Evolutionary conservation across 441 rosid species (phyloP).

Genomic region (Croton setiger): DNA sequence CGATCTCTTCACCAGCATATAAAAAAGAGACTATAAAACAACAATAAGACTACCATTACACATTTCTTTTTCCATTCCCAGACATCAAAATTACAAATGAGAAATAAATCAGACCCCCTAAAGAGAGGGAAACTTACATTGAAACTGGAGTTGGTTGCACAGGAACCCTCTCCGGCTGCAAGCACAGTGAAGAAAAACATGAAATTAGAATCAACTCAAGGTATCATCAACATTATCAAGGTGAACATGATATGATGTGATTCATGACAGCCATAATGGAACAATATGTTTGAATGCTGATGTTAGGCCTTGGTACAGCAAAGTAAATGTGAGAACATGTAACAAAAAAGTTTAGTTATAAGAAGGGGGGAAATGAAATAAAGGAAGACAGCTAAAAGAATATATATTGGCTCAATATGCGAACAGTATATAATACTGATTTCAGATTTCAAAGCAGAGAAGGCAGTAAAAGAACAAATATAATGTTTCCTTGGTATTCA

Average conservation of each 20-base stretch:
- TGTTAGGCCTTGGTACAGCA: neutral
- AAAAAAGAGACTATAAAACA: neutral
- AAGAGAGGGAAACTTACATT: constrained; percentile 53
- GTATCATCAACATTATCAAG: neutral
- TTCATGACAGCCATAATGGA: neutral
- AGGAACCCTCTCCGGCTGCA: constrained; percentile 75
- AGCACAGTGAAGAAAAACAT: constrained; percentile 16
- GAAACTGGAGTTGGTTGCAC: constrained; percentile 81
- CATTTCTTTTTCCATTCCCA: neutral
- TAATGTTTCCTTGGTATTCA: neutral
- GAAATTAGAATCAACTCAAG: constrained; percentile 14
- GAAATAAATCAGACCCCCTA: neutral
- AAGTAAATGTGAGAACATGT: neutral
- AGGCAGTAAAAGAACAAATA: neutral
- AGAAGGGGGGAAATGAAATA: neutral
- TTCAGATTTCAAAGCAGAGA: neutral
- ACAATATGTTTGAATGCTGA: neutral
- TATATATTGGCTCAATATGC: neutral
- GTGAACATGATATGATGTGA: neutral
- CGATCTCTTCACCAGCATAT: neutral
- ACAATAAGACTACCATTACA: neutral
- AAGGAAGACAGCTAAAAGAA: neutral
- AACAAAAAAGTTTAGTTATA: neutral
- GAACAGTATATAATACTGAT: neutral
- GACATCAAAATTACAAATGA: neutral